Percentiles rank a stretch among this genome's conserved stretches.
phyloP scores from a whole-genome alignment of 192 early-diverging fungal species.

The Allomyces arbusculus region DNA sequence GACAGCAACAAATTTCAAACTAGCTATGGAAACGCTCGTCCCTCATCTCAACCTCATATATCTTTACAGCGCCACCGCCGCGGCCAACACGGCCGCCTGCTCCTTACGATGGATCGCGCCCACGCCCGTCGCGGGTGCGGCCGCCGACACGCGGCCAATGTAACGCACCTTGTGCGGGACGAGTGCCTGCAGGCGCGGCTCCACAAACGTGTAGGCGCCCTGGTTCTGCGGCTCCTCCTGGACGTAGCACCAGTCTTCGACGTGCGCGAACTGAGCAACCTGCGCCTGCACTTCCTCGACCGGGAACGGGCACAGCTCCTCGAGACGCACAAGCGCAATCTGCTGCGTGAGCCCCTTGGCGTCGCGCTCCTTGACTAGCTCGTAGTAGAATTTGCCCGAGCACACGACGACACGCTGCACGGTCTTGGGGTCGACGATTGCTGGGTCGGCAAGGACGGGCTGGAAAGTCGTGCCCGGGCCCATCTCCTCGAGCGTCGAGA shows the following conservation, averaged over 20 bases:
- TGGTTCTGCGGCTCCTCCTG: conserved; percentile 91
- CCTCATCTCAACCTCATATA: no score
- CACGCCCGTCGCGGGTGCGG: conserved; percentile 66
- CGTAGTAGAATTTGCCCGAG: conserved; percentile 83
- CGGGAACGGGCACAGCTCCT: conserved; percentile 88
- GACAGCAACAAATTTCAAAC: background rate
- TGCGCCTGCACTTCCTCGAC: conserved; percentile 36
- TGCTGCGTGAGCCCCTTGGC: conserved; percentile 24
- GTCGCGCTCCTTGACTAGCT: conserved; percentile 61
- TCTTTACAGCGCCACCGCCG: conserved; percentile 15
- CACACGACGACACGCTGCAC: conserved; percentile 54
- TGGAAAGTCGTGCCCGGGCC: conserved; percentile 61
- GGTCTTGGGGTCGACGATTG: conserved; percentile 15
- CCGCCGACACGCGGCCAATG: conserved; percentile 47
- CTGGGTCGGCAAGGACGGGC: conserved; percentile 51
- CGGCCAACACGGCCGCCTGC: conserved; percentile 29
- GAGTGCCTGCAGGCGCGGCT: conserved; percentile 57
- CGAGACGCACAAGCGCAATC: conserved; percentile 69
- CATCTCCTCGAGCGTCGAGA: conserved; percentile 65
- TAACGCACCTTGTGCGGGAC: conserved; percentile 42
- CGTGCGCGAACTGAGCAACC: conserved; percentile 39
- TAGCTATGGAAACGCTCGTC: no score
- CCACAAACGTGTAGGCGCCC: conserved; percentile 72
- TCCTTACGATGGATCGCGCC: conserved; percentile 45
- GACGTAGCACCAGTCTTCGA: conserved; percentile 49